Base-by-base conservation (phyloP, 208 protist species). In the Acanthamoeba quina region DNA sequence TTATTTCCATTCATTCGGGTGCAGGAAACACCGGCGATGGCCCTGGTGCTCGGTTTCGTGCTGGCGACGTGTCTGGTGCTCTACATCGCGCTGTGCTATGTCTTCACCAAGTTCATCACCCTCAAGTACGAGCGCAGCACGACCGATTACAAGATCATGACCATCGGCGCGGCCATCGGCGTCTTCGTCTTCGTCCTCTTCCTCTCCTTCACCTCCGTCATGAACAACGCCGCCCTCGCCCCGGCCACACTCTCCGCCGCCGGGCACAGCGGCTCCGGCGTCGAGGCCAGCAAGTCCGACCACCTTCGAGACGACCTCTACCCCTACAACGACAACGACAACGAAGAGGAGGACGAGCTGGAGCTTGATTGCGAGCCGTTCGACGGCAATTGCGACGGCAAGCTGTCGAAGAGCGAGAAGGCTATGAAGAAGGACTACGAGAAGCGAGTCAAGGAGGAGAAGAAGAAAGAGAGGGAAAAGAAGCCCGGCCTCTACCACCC, bases 41-140 rank as follows among this genome's bases (percentile, higher is more conserved):
- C 70, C 34, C 37, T 80, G 13, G 70, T 80, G 70, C 70, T 80
- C 15, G 70, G 70, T 4, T 80, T 80, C 41, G 70, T 80, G 70
- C 41, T 80, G 70, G 37, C 70, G 70, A 13, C 34, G 21, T 47
- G 70, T 37, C 17, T 80, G 70, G n/a, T 80, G 70, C 7, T 80
- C 37, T 80, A 80, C 37, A 80, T 80, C 24, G 37, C 37, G 15
- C 21, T 80, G 37, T 80, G 70, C 70, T 80, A 80, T 24, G 11
- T 80, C 70, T 80, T 41, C 70, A 80, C 70, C 37, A 80, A 80
- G 41, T 80, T 80, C 37, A 80, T 80, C 70, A 80, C 70, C 34
- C 70, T 80, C 37, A 80, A 80, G 70, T 80, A 80, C 41, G 70
- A 80, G 70, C 70, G 70, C 41, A 80, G 70, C 41, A 80, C 70